Conservation (phyloP, 116 monocot species). For the Phalaenopsis hybrid region DNA sequence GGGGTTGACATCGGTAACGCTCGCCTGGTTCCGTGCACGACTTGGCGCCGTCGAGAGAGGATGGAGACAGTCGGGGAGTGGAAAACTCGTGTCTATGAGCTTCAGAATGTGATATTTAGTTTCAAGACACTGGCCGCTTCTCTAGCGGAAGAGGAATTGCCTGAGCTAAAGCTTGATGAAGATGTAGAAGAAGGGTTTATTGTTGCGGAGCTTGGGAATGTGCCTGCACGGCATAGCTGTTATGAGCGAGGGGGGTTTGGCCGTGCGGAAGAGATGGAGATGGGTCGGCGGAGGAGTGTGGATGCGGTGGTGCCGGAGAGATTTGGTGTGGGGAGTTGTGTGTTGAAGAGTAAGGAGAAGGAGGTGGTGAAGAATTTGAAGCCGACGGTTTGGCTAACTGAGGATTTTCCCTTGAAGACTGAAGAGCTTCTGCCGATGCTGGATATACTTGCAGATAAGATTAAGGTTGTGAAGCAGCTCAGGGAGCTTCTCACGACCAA, state of each 20-base stretch:
- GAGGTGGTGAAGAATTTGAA: constrained; percentile 70
- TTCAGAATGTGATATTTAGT: constrained; percentile 59
- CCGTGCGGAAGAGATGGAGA: constrained; percentile 13
- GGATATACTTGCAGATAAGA: constrained; percentile 54
- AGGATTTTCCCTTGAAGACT: constrained; percentile 58
- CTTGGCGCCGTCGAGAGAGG: constrained; percentile 55
- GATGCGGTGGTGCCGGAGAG: constrained; percentile 23
- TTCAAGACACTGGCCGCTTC: constrained; percentile 43
- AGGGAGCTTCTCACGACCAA: constrained; percentile 70
- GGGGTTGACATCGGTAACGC: constrained; percentile 56
- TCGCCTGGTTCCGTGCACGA: constrained; percentile 47
- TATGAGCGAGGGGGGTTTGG: constrained; percentile 28
- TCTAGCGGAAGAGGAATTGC: constrained; percentile 2
- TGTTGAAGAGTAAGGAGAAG: constrained; percentile 58
- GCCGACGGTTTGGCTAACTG: constrained; percentile 61
- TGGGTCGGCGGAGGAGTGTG: constrained; percentile 39
- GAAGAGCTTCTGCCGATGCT: constrained; percentile 60
- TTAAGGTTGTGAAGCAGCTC: constrained; percentile 57
- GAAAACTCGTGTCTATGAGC: constrained; percentile 55
- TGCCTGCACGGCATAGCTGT: constrained; percentile 37
- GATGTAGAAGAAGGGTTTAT: constrained; percentile 64
- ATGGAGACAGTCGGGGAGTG: constrained; percentile 52
- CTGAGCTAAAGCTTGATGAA: constrained; percentile 38
- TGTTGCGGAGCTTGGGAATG: constrained; percentile 56
- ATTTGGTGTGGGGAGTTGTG: neutral